Conservation (phyloP, 352 stramenopile genomes). For the Globisporangium takayamanum region DNA sequence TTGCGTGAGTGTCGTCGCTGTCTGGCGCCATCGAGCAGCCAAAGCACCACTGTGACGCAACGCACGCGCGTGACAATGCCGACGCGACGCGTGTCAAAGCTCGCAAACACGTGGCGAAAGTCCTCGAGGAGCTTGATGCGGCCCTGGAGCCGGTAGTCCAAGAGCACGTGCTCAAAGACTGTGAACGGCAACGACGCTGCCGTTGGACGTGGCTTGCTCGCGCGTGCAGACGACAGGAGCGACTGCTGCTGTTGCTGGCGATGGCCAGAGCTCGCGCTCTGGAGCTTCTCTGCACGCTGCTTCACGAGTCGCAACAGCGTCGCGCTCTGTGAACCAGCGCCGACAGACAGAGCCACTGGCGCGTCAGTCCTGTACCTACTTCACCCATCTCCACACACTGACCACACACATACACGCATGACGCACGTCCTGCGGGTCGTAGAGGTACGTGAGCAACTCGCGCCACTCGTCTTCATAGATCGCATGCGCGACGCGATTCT, state of each 20-base stretch:
- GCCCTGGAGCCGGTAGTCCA: conserved; percentile 65
- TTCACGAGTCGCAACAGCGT: conserved; percentile 37
- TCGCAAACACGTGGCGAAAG: conserved; percentile 43
- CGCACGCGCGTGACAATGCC: conserved; percentile 43
- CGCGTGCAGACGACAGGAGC: not conserved
- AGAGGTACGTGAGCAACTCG: conserved; percentile 72
- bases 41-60: not conserved
- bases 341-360: not conserved
- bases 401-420: not conserved
- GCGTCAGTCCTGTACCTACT: not conserved
- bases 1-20: not conserved
- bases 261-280: conserved; percentile 6
- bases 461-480: conserved; percentile 64
- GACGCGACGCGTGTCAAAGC: conserved; percentile 43
- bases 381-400: too few relatives aligned
- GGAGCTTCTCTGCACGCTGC: conserved; percentile 30
- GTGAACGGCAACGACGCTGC: conserved; percentile 28
- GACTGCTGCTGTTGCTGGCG: conserved; percentile 16
- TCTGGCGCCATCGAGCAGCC: not conserved
- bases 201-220: not conserved
- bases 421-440: conserved; percentile 63
- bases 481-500: conserved; percentile 27
- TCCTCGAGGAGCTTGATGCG: conserved; percentile 52
- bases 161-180: conserved; percentile 64
- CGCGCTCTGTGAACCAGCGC: conserved; percentile 28